Base-by-base conservation (phyloP, 768 basidiomycete species). In the Suillus clintonianus region DNA sequence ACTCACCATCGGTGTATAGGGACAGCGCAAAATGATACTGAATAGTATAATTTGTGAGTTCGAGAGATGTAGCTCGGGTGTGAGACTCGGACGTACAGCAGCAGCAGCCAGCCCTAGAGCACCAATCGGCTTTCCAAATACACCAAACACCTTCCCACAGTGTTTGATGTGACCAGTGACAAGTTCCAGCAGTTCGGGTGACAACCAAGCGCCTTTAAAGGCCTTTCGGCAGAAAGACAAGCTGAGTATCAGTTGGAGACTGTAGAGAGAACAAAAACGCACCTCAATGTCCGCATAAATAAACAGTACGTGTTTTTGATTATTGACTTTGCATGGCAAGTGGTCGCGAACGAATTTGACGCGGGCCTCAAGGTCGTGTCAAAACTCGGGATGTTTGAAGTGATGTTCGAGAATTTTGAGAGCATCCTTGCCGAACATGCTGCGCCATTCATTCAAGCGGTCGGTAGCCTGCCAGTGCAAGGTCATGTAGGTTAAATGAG, bases 181-280 rank as follows among this genome's bases (percentile, higher is more conserved):
- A 6, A 47, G 45, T 3, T 47, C 45, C 22, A 47, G 45, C 3
- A 47, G 45, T 47, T 2, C 22, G 1, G 45, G 45, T 24, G 45
- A 24, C 13, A 47, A 47, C 45, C 45, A 47, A 47, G 45, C 45
- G 22, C 45, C 45, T 47, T 47, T 47, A 2, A 47, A 47, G 8
- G 2, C 4, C 45, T 45, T 22, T 1, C 1, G 1, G 3, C 9
- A 43, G 43, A 45, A 45, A 45, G 0, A 45, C 45, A 11, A 45
- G 2, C 45, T 22, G 11, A 22, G 0, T 5, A 45, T 22, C 10
- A 45, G n/a, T n/a, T n/a, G n/a, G n/a, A n/a, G n/a, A n/a, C n/a
- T n/a, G n/a, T n/a, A n/a, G n/a, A n/a, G 45, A 24, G 22, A 13
- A 2, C 0, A 22, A 4, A 47, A 5, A 47, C 5, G 0, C 1